Percentiles rank a stretch among this genome's conserved stretches.
Evolutionary conservation across 495 filamentous ascomycete species (phyloP).

Genomic region (Annulohypoxylon stygium): DNA sequence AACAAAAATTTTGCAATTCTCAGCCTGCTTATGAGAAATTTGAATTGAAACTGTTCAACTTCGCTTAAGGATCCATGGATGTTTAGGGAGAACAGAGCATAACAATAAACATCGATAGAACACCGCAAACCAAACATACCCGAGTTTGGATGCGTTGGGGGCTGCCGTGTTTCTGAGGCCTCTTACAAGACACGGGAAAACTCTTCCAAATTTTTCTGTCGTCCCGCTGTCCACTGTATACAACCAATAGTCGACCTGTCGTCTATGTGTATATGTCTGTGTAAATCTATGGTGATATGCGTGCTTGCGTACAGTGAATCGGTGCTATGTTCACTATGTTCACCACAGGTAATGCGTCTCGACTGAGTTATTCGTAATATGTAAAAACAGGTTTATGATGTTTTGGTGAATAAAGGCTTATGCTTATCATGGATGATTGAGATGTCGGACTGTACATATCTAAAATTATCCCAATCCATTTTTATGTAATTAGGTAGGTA

Average conservation of each 20-base stretch:
- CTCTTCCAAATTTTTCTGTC: slow-evolving; percentile 31
- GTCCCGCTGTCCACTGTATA: slow-evolving; percentile 14
- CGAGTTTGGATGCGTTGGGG: slow-evolving; percentile 12
- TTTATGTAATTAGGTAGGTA: slow-evolving; percentile 19
- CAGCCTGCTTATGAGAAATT: slow-evolving; percentile 35
- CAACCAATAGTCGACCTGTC: not conserved
- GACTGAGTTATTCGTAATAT: slow-evolving; percentile 34
- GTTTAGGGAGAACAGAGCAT: slow-evolving; percentile 7
- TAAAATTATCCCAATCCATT: slow-evolving; percentile 35
- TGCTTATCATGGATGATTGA: not conserved
- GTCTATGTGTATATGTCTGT: not conserved
- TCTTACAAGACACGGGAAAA: slow-evolving; percentile 38
- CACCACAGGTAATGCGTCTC: slow-evolving; percentile 26
- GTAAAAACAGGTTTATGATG: slow-evolving; percentile 34
- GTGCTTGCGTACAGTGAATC: not conserved
- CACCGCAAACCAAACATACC: slow-evolving; percentile 17
- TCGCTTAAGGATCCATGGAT: not conserved
- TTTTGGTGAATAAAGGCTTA: slow-evolving; percentile 41
- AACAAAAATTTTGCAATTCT: slow-evolving; percentile 27
- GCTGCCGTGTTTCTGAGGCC: slow-evolving; percentile 20
- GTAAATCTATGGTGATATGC: not conserved
- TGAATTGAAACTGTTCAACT: slow-evolving; percentile 35
- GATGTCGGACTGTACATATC: not conserved
- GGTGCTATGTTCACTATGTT: not conserved
- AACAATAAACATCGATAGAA: slow-evolving; percentile 21